Conservation (phyloP, 108 stramenopile species). For the Poteriospumella lacustris region DNA sequence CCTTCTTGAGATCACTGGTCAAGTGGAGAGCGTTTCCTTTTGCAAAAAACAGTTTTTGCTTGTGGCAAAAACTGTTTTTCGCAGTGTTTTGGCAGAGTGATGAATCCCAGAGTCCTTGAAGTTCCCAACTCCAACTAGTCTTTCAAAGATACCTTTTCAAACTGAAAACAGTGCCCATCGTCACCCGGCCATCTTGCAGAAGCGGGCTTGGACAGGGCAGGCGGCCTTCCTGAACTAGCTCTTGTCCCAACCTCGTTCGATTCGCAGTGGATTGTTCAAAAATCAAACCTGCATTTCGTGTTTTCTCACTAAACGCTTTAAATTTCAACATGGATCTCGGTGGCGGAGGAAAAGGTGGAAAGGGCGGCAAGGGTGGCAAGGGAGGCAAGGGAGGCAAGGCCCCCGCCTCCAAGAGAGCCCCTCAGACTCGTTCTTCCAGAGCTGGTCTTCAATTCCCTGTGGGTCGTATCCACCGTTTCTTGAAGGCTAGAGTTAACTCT, state of each 20-base stretch:
- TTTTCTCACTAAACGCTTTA: background rate
- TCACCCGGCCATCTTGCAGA: too few species aligned
- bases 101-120: too few species aligned
- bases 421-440: slow-evolving; percentile 91
- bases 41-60: too few species aligned
- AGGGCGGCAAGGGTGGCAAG: slow-evolving; percentile 97
- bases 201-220: too few species aligned
- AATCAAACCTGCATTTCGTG: background rate
- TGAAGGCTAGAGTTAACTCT: slow-evolving; percentile 88
- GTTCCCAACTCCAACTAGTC: too few species aligned
- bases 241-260: too few species aligned
- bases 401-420: slow-evolving; percentile 94
- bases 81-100: too few species aligned
- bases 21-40: too few species aligned
- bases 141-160: too few species aligned
- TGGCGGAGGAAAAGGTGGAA: slow-evolving; percentile 46
- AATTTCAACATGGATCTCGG: background rate
- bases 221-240: background rate
- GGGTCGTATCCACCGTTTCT: slow-evolving; percentile 97
- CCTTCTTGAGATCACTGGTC: too few species aligned
- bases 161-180: too few species aligned
- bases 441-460: slow-evolving; percentile 98
- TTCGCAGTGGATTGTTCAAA: background rate
- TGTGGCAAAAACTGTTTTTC: too few species aligned
- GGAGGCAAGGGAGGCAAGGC: slow-evolving; percentile 99